phyloP scores from a whole-genome alignment of 2,329 filamentous ascomycete genomes.

The Nothophaeocryptopus gaeumannii region DNA sequence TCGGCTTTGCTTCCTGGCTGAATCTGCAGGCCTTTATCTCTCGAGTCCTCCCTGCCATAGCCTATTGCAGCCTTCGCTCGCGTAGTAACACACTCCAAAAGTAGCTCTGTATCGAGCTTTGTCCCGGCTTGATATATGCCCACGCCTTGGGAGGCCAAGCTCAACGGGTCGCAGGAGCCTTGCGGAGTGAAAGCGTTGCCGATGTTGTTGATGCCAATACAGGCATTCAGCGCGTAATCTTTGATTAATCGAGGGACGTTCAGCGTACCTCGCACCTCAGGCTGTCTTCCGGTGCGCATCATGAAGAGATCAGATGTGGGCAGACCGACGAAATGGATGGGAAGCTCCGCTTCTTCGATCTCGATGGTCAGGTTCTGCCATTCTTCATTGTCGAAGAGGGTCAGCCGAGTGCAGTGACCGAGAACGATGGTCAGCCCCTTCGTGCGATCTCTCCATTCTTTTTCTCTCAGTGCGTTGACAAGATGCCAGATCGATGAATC shows the following conservation, averaged over 20 bases:
- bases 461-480: constrained; percentile 49
- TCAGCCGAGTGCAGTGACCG: constrained; percentile 67
- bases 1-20: constrained; percentile 40
- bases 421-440: constrained; percentile 54
- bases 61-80: constrained; percentile 35
- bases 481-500: constrained; percentile 56
- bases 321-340: constrained; percentile 65
- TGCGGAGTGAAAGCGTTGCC: constrained; percentile 73
- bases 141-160: constrained; percentile 60
- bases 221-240: constrained; percentile 56
- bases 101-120: constrained; percentile 54
- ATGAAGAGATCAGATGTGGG: constrained; percentile 71
- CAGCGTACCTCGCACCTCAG: constrained; percentile 56
- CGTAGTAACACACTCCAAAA: constrained; percentile 52
- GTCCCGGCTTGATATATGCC: constrained; percentile 68
- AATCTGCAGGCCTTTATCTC: constrained; percentile 32
- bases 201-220: constrained; percentile 68
- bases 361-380: constrained; percentile 50
- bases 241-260: constrained; percentile 60
- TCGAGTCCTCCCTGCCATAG: constrained; percentile 15
- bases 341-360: constrained; percentile 51
- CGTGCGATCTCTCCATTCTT: constrained; percentile 49
- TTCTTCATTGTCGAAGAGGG: constrained; percentile 51
- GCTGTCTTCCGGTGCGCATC: constrained; percentile 52
- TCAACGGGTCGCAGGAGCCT: constrained; percentile 64